Percentiles rank a stretch among this genome's conserved stretches.
phyloP scores from a whole-genome alignment of 139 green algal genomes.

The Astrephomene gubernaculifera region DNA sequence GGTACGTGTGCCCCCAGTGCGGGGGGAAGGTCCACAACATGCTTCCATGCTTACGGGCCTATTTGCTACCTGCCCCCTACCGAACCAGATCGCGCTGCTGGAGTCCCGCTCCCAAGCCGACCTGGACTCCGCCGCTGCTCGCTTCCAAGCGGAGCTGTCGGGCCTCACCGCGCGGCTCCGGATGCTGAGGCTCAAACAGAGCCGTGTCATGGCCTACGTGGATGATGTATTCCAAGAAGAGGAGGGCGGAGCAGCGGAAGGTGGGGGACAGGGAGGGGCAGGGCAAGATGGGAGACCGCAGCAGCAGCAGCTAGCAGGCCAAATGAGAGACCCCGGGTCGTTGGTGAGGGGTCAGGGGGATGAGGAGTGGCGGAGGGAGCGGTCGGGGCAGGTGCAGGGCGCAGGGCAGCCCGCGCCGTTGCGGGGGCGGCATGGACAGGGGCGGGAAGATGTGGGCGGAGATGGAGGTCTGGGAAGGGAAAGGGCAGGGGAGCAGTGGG shows the following conservation, averaged over 20 bases:
- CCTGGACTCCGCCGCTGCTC: not conserved
- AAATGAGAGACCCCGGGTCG: too few relatives aligned
- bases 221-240: not conserved
- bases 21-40: not conserved
- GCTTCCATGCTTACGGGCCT: not conserved
- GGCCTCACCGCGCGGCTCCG: constrained; percentile 7
- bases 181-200: constrained; percentile 41
- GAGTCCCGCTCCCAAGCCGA: constrained; percentile 3
- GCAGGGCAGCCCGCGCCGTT: too few relatives aligned
- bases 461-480: too few relatives aligned
- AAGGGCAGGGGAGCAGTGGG: too few relatives aligned
- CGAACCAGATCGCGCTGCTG: constrained; percentile 10
- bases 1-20: constrained; percentile 2
- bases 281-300: too few relatives aligned
- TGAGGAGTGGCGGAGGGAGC: too few relatives aligned
- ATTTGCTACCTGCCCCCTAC: not conserved
- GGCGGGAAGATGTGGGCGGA: too few relatives aligned
- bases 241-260: not conserved
- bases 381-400: too few relatives aligned
- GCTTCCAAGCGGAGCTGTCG: constrained; percentile 7
- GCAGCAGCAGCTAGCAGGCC: not conserved
- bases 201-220: constrained; percentile 21
- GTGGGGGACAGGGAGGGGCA: not conserved
- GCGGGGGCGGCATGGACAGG: too few relatives aligned
- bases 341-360: too few relatives aligned